A percentile compares a stretch with the other conserved stretches of the same genome.
These are phyloP conservation scores for Diaporthe amygdali DNA, from an alignment of 2,329 filamentous ascomycete genomes.

Conservation along the genomic window DNA sequence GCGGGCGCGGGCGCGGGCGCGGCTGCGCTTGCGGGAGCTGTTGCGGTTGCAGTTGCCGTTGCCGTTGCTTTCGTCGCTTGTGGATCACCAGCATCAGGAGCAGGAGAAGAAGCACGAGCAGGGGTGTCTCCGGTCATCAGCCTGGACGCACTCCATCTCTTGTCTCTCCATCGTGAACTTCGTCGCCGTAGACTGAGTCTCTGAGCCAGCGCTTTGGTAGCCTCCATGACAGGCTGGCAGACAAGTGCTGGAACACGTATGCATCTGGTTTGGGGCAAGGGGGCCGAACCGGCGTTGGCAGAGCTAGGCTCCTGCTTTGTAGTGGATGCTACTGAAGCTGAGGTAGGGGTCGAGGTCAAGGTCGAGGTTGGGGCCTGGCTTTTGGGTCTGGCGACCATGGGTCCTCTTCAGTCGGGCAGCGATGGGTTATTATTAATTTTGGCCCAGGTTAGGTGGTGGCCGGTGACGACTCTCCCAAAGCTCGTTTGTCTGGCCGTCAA, in stretches of 20 bases:
- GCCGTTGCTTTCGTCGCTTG: not conserved
- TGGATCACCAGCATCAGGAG: not conserved
- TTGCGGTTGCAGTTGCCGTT: not conserved
- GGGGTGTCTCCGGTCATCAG: not conserved
- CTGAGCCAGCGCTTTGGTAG: conserved; percentile 25
- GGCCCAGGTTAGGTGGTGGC: not conserved
- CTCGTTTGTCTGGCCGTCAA: not conserved
- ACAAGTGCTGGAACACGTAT: conserved; percentile 8
- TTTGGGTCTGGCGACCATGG: conserved; percentile 2
- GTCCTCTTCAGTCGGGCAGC: conserved; percentile 12
- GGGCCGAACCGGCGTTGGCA: not conserved
- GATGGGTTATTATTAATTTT: conserved; percentile 1
- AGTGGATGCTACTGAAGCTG: conserved; percentile 4
- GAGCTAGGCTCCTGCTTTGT: not conserved
- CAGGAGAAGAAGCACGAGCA: not conserved
- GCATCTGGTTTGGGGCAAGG: conserved; percentile 16
- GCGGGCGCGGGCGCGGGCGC: not conserved
- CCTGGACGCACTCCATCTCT: not conserved
- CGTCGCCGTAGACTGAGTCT: conserved; percentile 21
- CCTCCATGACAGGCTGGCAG: conserved; percentile 26
- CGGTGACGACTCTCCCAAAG: conserved; percentile 1
- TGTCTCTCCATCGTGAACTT: conserved; percentile 20
- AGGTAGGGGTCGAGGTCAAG: not conserved
- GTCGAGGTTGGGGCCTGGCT: not conserved
- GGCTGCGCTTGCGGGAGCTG: too few relatives aligned